phyloP scores from a whole-genome alignment of 768 basidiomycete species.

The Boletus rubropictus region DNA sequence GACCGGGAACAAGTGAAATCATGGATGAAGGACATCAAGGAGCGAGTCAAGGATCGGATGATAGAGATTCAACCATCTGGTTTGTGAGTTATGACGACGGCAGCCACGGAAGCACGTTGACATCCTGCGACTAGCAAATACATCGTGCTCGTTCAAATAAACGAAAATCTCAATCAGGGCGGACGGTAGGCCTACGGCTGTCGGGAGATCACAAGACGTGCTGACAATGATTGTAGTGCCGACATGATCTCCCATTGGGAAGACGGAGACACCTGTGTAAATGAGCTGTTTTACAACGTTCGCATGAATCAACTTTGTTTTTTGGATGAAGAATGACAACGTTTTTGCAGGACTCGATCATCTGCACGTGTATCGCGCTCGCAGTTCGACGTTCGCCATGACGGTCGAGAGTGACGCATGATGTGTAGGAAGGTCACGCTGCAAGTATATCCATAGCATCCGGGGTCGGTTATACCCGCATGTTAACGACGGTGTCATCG shows the following conservation, averaged over 20 bases:
- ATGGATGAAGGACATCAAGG: constrained; percentile 82
- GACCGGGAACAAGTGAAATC: constrained; percentile 65
- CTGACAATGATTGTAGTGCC: constrained; percentile 41
- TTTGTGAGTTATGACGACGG: constrained; percentile 52
- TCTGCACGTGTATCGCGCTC: constrained; percentile 61
- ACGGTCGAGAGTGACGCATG: constrained; percentile 15
- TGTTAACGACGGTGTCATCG: constrained; percentile 16
- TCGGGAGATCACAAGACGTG: constrained; percentile 1
- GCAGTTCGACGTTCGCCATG: constrained; percentile 45
- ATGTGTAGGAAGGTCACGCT: constrained; percentile 15
- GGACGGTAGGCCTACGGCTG: constrained; percentile 52
- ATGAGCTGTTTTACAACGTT: constrained; percentile 78
- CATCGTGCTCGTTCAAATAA: constrained; percentile 78
- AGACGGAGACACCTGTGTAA: constrained; percentile 70
- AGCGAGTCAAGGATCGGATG: constrained; percentile 83
- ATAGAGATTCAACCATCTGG: constrained; percentile 74
- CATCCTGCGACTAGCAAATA: constrained; percentile 57
- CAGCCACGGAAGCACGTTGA: constrained; percentile 11
- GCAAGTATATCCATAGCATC: constrained; percentile 20
- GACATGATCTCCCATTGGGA: constrained; percentile 87
- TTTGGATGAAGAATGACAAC: constrained; percentile 9
- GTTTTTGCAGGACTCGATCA: constrained; percentile 56
- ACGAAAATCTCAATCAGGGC: constrained; percentile 80
- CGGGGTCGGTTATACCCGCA: constrained; percentile 12
- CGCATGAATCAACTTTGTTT: constrained; percentile 26